Percentiles rank a stretch among this genome's conserved stretches.
Evolutionary conservation across 345 rosid species (phyloP).

Genomic region (Salix purpurea): DNA sequence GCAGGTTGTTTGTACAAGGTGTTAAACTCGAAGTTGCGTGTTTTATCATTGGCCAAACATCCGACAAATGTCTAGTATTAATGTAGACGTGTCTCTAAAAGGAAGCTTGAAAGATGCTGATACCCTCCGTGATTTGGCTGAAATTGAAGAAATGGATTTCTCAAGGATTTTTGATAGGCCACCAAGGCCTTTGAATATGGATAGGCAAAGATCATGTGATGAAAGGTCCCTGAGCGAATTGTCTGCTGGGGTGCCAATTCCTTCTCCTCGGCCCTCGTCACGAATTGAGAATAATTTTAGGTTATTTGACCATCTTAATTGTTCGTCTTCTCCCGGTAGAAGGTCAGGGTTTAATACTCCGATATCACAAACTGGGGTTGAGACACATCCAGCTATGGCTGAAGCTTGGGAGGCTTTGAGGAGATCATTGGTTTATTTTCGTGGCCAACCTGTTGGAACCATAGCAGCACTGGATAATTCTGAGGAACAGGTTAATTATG

Average conservation of each 20-base stretch:
- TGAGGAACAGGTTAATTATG: conserved; percentile 82
- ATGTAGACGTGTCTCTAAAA: conserved; percentile 32
- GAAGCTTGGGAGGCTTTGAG: conserved; percentile 92
- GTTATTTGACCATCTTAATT: conserved; percentile 36
- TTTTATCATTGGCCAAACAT: neutral
- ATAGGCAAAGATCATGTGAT: conserved; percentile 69
- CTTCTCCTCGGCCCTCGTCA: conserved; percentile 29
- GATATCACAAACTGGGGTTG: conserved; percentile 38
- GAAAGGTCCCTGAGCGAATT: conserved; percentile 56
- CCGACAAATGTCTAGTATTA: conserved; percentile 34
- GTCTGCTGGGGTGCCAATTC: conserved; percentile 37
- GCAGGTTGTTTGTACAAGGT: conserved; percentile 15
- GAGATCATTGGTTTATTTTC: conserved; percentile 64
- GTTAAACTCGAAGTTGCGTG: neutral
- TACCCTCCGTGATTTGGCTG: conserved; percentile 23
- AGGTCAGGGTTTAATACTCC: conserved; percentile 71
- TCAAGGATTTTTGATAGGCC: conserved; percentile 66
- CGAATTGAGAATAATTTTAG: conserved; percentile 29
- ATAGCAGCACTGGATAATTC: conserved; percentile 81
- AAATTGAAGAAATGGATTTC: conserved; percentile 55
- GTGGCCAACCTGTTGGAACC: conserved; percentile 86
- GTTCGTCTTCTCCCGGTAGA: conserved; percentile 46
- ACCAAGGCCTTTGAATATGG: conserved; percentile 66
- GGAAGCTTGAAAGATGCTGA: conserved; percentile 36
- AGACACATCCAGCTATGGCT: conserved; percentile 60